phyloP scores from a whole-genome alignment of 2,329 filamentous ascomycete genomes.

The Aureobasidium musti region DNA sequence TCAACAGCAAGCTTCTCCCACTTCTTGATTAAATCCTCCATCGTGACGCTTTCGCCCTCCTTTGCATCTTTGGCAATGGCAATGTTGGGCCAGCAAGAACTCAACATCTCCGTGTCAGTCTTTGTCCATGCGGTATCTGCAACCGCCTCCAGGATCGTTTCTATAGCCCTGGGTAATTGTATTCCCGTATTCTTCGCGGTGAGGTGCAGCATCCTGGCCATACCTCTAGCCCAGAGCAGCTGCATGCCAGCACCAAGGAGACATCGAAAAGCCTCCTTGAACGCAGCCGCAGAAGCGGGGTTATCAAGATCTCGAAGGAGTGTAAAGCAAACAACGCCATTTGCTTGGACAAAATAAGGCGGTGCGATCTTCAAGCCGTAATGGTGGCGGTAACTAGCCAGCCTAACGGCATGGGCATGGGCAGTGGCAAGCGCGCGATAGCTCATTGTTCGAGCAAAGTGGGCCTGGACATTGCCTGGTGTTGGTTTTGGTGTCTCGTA shows the following conservation, averaged over 20 bases:
- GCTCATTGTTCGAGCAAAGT: background rate
- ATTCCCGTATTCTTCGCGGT: conserved; percentile 2
- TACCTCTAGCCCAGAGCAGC: conserved; percentile 22
- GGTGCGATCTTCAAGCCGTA: conserved; percentile 30
- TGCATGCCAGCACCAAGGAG: conserved; percentile 29
- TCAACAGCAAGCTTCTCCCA: conserved; percentile 14
- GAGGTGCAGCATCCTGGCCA: conserved; percentile 28
- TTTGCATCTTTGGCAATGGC: background rate
- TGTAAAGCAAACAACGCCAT: conserved; percentile 26
- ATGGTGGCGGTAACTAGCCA: conserved; percentile 27
- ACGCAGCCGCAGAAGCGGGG: background rate
- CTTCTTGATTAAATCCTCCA: conserved; percentile 25
- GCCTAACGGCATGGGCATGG: background rate
- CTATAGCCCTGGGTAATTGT: background rate
- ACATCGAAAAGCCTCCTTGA: conserved; percentile 30
- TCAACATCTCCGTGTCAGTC: conserved; percentile 14
- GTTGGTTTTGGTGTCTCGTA: background rate
- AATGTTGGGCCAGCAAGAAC: conserved; percentile 11
- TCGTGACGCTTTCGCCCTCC: background rate
- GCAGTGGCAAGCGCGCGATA: background rate
- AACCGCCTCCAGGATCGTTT: background rate
- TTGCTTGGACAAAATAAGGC: conserved; percentile 24
- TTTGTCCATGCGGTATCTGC: conserved; percentile 12
- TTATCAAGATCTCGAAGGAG: conserved; percentile 21
- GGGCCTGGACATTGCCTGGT: background rate